These are phyloP conservation scores for Saururus chinensis DNA, from an alignment of 164 flowering plant species.

Conservation along the genomic window DNA sequence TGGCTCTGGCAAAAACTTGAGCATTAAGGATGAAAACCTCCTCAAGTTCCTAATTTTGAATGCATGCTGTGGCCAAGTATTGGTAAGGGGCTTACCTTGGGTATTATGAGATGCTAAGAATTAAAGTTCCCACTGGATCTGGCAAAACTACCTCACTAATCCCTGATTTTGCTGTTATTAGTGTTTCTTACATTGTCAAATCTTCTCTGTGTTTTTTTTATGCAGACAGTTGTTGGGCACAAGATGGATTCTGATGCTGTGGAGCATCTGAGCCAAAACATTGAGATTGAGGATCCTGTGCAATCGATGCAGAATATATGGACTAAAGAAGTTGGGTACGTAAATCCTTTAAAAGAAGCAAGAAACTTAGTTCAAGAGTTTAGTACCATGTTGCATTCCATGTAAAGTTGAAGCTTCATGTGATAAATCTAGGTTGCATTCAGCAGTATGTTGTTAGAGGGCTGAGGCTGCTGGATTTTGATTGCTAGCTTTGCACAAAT, in stretches of 20 bases:
- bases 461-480: too few relatives aligned
- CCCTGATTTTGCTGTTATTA: background rate
- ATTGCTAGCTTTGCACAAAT: too few relatives aligned
- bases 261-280: background rate
- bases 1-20: constrained; percentile 27
- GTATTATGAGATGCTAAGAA: background rate
- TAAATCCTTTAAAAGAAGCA: background rate
- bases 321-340: background rate
- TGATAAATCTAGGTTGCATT: background rate
- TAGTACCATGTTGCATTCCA: background rate
- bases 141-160: background rate
- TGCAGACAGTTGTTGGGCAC: background rate
- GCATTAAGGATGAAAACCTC: constrained; percentile 36
- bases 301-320: background rate
- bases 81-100: constrained; percentile 30
- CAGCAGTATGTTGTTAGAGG: too few relatives aligned
- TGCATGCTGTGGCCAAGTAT: constrained; percentile 36
- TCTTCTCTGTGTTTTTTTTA: too few relatives aligned
- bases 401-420: background rate
- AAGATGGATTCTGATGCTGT: background rate
- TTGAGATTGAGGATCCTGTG: background rate
- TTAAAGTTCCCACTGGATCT: background rate
- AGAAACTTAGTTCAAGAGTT: background rate
- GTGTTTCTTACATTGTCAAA: background rate
- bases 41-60: constrained; percentile 39